phyloP scores from a whole-genome alignment of 2,329 filamentous ascomycete species.

The Aspergillus sp. region DNA sequence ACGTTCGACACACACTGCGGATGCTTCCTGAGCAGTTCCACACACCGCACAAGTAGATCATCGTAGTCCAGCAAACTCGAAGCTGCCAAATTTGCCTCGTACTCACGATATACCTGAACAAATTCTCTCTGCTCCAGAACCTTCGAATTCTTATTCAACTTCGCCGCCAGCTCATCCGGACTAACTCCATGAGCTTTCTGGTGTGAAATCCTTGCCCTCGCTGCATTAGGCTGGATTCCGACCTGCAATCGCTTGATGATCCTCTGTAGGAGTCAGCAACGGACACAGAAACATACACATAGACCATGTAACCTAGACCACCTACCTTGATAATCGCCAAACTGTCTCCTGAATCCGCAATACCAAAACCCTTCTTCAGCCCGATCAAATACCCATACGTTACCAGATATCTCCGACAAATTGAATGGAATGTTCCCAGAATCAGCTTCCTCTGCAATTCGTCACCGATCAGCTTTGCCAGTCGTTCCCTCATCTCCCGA shows the following conservation, averaged over 20 bases:
- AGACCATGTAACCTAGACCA: not conserved
- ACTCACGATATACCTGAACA: slow-evolving; percentile 68
- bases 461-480: slow-evolving; percentile 77
- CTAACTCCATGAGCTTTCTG: slow-evolving; percentile 60
- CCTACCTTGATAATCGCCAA: slow-evolving; percentile 68
- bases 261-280: slow-evolving; percentile 46
- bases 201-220: slow-evolving; percentile 72
- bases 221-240: slow-evolving; percentile 67
- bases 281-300: not conserved
- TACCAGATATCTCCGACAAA: slow-evolving; percentile 79
- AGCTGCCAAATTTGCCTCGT: slow-evolving; percentile 71
- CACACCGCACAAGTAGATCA: slow-evolving; percentile 81
- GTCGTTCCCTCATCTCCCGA: slow-evolving; percentile 87
- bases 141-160: slow-evolving; percentile 39
- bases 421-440: slow-evolving; percentile 92
- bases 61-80: slow-evolving; percentile 93
- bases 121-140: slow-evolving; percentile 64
- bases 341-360: slow-evolving; percentile 82
- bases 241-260: slow-evolving; percentile 75
- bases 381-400: slow-evolving; percentile 84
- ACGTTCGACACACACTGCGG: slow-evolving; percentile 86
- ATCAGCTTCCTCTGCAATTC: slow-evolving; percentile 74
- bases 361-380: slow-evolving; percentile 79
- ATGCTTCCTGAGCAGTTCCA: slow-evolving; percentile 71
- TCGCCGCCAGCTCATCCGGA: slow-evolving; percentile 45